Evolutionary conservation across 2,329 filamentous ascomycete species (phyloP).

Genomic region (Epicoccum nigrum): DNA sequence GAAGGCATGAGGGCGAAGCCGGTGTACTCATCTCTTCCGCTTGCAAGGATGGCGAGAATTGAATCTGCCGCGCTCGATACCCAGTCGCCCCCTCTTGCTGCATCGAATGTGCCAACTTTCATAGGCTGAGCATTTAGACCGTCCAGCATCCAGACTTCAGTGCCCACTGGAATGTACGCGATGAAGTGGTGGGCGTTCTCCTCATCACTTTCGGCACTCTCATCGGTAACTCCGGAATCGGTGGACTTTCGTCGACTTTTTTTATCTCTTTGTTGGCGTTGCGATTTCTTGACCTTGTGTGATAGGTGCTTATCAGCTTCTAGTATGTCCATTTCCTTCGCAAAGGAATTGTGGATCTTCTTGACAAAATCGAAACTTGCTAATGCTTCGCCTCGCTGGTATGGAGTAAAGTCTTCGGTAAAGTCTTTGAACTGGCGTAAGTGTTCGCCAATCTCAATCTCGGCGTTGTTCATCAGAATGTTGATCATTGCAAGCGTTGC

Average conservation of each 20-base stretch:
- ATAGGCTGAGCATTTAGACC: conserved; percentile 77
- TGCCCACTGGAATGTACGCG: conserved; percentile 80
- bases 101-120: conserved; percentile 57
- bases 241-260: conserved; percentile 38
- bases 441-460: conserved; percentile 70
- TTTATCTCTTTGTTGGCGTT: conserved; percentile 37
- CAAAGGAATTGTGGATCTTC: conserved; percentile 85
- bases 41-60: conserved; percentile 71
- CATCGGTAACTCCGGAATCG: conserved; percentile 39
- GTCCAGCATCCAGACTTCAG: conserved; percentile 85
- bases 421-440: conserved; percentile 75
- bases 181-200: conserved; percentile 85
- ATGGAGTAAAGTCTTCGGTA: conserved; percentile 71
- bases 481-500: conserved; percentile 93
- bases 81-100: conserved; percentile 62
- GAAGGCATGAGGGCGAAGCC: conserved; percentile 76
- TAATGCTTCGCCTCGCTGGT: conserved; percentile 76
- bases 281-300: conserved; percentile 57
- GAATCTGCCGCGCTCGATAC: conserved; percentile 66
- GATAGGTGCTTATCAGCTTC: conserved; percentile 77
- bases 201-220: conserved; percentile 54
- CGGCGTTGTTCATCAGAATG: conserved; percentile 80
- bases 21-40: conserved; percentile 74
- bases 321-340: conserved; percentile 64
- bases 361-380: conserved; percentile 78